Conservation (phyloP, 2,329 filamentous ascomycete species). For the Colletotrichum coccodes region DNA sequence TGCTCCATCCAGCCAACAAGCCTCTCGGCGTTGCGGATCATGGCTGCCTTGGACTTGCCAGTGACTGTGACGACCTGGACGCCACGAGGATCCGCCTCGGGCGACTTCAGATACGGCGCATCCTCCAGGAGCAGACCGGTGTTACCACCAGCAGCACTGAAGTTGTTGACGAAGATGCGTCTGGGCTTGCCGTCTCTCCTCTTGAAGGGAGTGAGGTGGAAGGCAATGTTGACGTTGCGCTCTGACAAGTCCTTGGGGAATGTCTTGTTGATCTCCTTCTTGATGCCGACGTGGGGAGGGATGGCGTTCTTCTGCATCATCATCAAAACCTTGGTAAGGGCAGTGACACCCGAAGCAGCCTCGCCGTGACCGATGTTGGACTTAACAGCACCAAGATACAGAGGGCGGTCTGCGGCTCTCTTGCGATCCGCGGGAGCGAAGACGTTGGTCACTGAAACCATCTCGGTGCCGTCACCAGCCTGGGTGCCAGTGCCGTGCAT, state of each 20-base stretch:
- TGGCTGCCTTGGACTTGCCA: conserved; percentile 64
- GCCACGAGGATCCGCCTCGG: conserved; percentile 62
- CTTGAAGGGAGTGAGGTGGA: conserved; percentile 60
- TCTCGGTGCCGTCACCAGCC: conserved; percentile 84
- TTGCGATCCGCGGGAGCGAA: conserved; percentile 60
- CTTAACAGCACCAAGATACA: conserved; percentile 72
- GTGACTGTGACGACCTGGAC: conserved; percentile 69
- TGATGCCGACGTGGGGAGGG: conserved; percentile 75
- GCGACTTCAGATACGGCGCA: conserved; percentile 57
- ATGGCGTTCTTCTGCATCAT: conserved; percentile 73
- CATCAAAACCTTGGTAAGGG: conserved; percentile 71
- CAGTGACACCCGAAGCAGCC: conserved; percentile 69
- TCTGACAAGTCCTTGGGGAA: conserved; percentile 66
- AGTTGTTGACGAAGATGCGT: conserved; percentile 72
- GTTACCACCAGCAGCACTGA: conserved; percentile 78
- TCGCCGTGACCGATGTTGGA: conserved; percentile 73
- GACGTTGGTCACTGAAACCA: conserved; percentile 75
- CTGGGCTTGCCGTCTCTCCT: conserved; percentile 59
- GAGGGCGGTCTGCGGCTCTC: conserved; percentile 58
- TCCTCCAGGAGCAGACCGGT: conserved; percentile 75
- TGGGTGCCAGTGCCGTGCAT: conserved; percentile 93
- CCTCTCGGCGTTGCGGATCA: conserved; percentile 67
- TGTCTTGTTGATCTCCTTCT: conserved; percentile 68
- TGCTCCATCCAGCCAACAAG: conserved; percentile 64
- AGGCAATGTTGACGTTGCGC: conserved; percentile 69